Evolutionary conservation across 768 basidiomycete genomes (phyloP).

Genomic region (Daedaleopsis sinensis): DNA sequence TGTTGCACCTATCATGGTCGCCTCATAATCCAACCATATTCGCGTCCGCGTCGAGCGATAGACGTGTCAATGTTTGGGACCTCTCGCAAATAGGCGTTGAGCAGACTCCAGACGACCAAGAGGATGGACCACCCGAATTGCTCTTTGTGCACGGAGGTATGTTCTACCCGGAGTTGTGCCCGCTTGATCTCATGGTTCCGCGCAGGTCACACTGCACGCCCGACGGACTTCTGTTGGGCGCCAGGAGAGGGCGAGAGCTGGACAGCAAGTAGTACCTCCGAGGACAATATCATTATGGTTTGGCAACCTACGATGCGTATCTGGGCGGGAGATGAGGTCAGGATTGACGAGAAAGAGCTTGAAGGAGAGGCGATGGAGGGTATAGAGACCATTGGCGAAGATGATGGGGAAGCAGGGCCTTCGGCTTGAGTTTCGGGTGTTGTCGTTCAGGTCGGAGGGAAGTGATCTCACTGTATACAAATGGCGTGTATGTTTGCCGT

Average conservation of each 20-base stretch:
- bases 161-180: conserved; percentile 22
- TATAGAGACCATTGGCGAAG: conserved; percentile 48
- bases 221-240: conserved; percentile 97
- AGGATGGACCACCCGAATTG: conserved; percentile 96
- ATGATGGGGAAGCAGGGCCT: conserved; percentile 11
- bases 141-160: conserved; percentile 94
- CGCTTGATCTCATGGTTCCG: not conserved
- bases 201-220: conserved; percentile 84
- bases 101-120: conserved; percentile 97
- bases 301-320: conserved; percentile 97
- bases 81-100: conserved; percentile 88
- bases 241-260: conserved; percentile 79
- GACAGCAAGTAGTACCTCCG: conserved; percentile 87
- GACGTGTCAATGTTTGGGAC: conserved; percentile 96
- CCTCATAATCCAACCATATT: conserved; percentile 92
- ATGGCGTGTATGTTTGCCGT: not conserved
- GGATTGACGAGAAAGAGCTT: conserved; percentile 82
- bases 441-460: not conserved
- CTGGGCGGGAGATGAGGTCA: conserved; percentile 89
- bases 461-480: not conserved
- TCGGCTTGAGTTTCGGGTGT: not conserved
- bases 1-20: conserved; percentile 94
- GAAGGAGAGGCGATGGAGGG: conserved; percentile 83
- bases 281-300: conserved; percentile 96
- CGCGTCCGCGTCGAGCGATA: conserved; percentile 92